phyloP scores from a whole-genome alignment of 345 rosid genomes.

The Schrenkiella parvula region DNA sequence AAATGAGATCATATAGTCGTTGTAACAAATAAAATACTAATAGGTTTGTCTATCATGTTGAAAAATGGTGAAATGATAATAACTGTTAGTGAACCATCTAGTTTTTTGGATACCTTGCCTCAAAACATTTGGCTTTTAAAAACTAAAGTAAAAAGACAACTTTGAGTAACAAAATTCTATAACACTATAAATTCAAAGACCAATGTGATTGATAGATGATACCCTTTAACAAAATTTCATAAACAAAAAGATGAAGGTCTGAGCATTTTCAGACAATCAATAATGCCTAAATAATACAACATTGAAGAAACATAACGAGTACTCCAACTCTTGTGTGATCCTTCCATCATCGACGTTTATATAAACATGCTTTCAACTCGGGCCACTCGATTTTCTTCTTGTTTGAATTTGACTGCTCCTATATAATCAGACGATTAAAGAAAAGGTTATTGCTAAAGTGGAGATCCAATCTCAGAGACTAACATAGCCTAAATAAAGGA shows the following conservation, averaged over 20 bases:
- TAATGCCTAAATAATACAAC: neutral
- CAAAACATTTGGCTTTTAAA: no score
- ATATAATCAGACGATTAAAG: slow-evolving; percentile 6
- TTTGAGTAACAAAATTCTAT: no score
- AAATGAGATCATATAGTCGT: neutral
- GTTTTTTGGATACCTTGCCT: neutral
- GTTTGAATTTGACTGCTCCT: slow-evolving; percentile 54
- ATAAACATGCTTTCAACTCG: slow-evolving; percentile 82
- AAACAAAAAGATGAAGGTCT: neutral
- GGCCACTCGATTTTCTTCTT: slow-evolving; percentile 71
- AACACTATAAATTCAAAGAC: no score
- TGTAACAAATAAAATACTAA: neutral
- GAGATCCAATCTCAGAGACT: neutral
- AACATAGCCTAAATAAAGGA: neutral
- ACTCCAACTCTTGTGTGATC: neutral
- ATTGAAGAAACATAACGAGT: neutral
- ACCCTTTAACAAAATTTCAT: neutral
- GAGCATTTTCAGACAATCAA: neutral
- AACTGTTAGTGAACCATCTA: neutral
- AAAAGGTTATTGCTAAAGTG: neutral
- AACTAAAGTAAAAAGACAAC: no score
- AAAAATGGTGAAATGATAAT: neutral
- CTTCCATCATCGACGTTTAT: slow-evolving; percentile 72
- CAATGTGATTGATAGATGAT: no score
- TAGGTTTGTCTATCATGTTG: neutral